These are phyloP conservation scores for Linaria vulgaris DNA, from an alignment of 257 asterid species.

Conservation along the genomic window DNA sequence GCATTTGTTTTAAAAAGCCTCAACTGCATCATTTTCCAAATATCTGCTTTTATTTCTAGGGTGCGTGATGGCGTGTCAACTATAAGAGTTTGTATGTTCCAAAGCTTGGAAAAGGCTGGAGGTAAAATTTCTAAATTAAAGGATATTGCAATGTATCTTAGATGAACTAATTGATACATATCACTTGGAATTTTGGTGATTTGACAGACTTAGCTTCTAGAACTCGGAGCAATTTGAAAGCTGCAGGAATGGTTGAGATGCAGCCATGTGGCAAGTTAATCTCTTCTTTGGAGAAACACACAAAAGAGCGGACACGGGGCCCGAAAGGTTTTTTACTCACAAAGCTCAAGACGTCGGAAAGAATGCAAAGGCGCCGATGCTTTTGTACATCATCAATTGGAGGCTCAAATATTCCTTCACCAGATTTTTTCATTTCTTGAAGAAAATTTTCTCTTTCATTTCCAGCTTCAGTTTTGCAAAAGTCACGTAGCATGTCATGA, in stretches of 20 bases:
- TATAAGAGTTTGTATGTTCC: conserved; percentile 51
- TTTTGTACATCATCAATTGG: conserved; percentile 10
- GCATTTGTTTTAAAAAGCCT: conserved; percentile 49
- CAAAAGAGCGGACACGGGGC: conserved; percentile 40
- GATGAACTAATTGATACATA: conserved; percentile 29
- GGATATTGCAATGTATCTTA: conserved; percentile 43
- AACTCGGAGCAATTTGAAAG: conserved; percentile 43
- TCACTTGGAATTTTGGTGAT: conserved; percentile 26
- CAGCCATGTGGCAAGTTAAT: conserved; percentile 19
- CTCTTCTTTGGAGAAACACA: conserved; percentile 31
- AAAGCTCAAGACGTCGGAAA: conserved; percentile 29
- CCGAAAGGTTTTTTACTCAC: conserved; percentile 23
- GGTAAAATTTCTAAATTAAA: conserved; percentile 34
- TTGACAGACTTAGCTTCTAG: conserved; percentile 36
- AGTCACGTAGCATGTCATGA: conserved; percentile 41
- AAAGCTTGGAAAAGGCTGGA: conserved; percentile 33
- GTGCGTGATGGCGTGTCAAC: conserved; percentile 37
- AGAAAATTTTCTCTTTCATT: conserved; percentile 30
- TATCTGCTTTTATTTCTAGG: conserved; percentile 39
- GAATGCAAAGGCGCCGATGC: conserved; percentile 40
- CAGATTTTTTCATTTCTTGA: conserved; percentile 36
- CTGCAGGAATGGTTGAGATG: conserved; percentile 29
- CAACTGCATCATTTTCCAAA: conserved; percentile 47
- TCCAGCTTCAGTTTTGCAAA: conserved; percentile 31
- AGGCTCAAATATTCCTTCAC: conserved; percentile 25